phyloP scores from a whole-genome alignment of 305 asterid species.

The Stenogyne calaminthoides region DNA sequence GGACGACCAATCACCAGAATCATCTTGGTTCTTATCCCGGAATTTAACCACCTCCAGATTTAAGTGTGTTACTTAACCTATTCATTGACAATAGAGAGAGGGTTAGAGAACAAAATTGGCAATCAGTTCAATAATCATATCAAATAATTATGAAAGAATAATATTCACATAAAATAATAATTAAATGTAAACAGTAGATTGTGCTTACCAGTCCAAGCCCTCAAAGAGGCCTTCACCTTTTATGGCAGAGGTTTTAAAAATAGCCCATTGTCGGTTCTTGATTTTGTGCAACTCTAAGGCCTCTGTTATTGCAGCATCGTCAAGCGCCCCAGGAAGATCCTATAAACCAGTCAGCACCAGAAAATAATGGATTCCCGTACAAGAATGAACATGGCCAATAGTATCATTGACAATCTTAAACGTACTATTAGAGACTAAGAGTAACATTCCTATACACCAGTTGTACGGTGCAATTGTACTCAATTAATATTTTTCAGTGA shows the following conservation, averaged over 20 bases:
- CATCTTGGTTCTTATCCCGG: slow-evolving; percentile 22
- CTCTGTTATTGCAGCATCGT: slow-evolving; percentile 94
- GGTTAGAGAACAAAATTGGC: background rate
- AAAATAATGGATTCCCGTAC: slow-evolving; percentile 4
- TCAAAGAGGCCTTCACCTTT: slow-evolving; percentile 99
- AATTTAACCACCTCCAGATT: slow-evolving; percentile 63
- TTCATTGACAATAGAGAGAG: background rate
- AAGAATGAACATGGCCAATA: background rate
- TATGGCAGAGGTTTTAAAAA: slow-evolving; percentile 92
- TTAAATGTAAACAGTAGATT: background rate
- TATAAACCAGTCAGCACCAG: slow-evolving; percentile 32
- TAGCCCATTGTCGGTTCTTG: slow-evolving; percentile 94
- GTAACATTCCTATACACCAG: no score
- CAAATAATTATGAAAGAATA: background rate
- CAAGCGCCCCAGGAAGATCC: slow-evolving; percentile 99
- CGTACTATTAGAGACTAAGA: no score
- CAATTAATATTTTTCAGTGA: no score
- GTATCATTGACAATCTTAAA: no score
- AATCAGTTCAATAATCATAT: background rate
- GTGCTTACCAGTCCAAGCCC: slow-evolving; percentile 89
- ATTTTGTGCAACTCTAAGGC: slow-evolving; percentile 92
- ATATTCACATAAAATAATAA: background rate
- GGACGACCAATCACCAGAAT: slow-evolving; percentile 22
- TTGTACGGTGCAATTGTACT: no score
- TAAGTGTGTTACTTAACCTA: slow-evolving; percentile 80